Evolutionary conservation across 2,329 filamentous ascomycete genomes (phyloP).

Genomic region (Aplosporella prunicola): DNA sequence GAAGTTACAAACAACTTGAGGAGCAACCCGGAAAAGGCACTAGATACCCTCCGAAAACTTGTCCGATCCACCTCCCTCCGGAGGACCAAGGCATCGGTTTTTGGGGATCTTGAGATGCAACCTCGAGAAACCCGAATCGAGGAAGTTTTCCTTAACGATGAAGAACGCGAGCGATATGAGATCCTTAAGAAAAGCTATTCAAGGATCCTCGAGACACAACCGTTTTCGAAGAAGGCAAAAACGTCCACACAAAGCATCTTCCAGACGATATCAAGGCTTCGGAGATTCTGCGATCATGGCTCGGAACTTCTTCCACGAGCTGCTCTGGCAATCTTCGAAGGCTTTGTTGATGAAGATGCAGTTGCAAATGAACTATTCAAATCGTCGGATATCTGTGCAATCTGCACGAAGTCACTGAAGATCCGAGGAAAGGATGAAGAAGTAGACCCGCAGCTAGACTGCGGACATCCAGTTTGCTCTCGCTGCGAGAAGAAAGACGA

Average conservation of each 20-base stretch:
- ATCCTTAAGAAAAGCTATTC: slow-evolving; percentile 16
- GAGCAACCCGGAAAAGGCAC: not conserved
- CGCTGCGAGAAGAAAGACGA: too few relatives aligned
- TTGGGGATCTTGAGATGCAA: slow-evolving; percentile 14
- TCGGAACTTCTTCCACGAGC: slow-evolving; percentile 17
- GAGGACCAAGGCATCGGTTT: not conserved
- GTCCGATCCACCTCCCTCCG: not conserved
- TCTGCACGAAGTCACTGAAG: too few relatives aligned
- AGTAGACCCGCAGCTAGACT: too few relatives aligned
- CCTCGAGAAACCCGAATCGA: slow-evolving; percentile 12
- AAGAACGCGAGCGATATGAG: slow-evolving; percentile 16
- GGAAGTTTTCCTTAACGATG: slow-evolving; percentile 11
- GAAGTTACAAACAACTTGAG: not conserved
- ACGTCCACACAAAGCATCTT: slow-evolving; percentile 14
- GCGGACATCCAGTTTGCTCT: too few relatives aligned
- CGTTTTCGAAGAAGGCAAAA: not conserved
- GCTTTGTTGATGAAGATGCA: not conserved
- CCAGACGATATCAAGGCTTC: slow-evolving; percentile 17
- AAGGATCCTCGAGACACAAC: slow-evolving; percentile 5
- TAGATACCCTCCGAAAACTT: not conserved
- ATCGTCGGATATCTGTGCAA: too few relatives aligned
- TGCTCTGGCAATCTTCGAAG: slow-evolving; percentile 7
- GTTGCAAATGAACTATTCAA: too few relatives aligned
- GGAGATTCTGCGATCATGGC: slow-evolving; percentile 26
- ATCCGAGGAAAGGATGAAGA: too few relatives aligned